Conservation (phyloP, 495 filamentous ascomycete genomes). For the Penicillium dipodomyicola region DNA sequence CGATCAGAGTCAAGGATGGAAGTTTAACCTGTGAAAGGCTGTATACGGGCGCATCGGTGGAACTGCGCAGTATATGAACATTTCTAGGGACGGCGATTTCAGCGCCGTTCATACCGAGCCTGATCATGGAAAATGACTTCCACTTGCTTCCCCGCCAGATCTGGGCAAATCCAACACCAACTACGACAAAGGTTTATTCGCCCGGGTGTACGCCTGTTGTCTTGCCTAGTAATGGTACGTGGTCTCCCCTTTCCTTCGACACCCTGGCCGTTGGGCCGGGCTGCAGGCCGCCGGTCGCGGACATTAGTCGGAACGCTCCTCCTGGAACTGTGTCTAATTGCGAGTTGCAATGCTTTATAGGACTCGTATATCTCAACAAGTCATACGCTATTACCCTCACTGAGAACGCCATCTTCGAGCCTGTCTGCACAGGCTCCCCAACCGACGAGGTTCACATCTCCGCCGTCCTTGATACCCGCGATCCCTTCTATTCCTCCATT, state of each 20-base stretch:
- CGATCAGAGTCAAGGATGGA: slow-evolving; percentile 22
- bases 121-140: slow-evolving; percentile 41
- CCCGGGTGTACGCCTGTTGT: slow-evolving; percentile 60
- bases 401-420: slow-evolving; percentile 60
- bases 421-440: slow-evolving; percentile 52
- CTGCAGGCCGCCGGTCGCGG: neutral
- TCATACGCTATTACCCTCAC: slow-evolving; percentile 59
- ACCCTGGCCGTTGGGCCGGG: neutral
- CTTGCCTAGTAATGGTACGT: slow-evolving; percentile 54
- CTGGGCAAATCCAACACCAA: slow-evolving; percentile 51
- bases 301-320: neutral
- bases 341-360: slow-evolving; percentile 23
- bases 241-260: neutral
- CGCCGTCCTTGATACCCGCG: slow-evolving; percentile 58
- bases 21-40: slow-evolving; percentile 8
- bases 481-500: slow-evolving; percentile 91
- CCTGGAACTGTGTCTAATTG: neutral
- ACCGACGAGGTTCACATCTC: slow-evolving; percentile 32
- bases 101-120: slow-evolving; percentile 17
- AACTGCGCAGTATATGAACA: slow-evolving; percentile 26
- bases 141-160: slow-evolving; percentile 49
- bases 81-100: slow-evolving; percentile 22
- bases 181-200: slow-evolving; percentile 35
- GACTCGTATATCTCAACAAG: slow-evolving; percentile 57
- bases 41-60: slow-evolving; percentile 10